These are phyloP conservation scores for Aspergillus sp. DNA, from an alignment of 2,329 filamentous ascomycete species.

Conservation along the genomic window DNA sequence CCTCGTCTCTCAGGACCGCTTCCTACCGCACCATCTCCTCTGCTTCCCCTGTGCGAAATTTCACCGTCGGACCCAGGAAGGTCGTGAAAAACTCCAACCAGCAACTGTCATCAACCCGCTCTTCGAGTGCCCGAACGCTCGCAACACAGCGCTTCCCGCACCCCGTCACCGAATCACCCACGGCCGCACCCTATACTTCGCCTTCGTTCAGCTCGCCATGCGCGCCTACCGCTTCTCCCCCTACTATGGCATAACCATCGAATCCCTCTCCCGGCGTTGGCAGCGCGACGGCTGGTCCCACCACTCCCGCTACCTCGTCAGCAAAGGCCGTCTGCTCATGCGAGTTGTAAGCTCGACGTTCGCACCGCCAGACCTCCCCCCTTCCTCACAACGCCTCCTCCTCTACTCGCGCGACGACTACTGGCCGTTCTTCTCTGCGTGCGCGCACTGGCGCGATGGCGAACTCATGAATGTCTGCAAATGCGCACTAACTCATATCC, in stretches of 20 bases:
- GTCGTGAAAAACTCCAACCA: conserved; percentile 48
- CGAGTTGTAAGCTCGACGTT: conserved; percentile 51
- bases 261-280: conserved; percentile 49
- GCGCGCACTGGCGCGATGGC: conserved; percentile 57
- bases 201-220: conserved; percentile 53
- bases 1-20: conserved; percentile 45
- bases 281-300: conserved; percentile 51
- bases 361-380: conserved; percentile 46
- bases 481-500: conserved; percentile 54
- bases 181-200: conserved; percentile 50
- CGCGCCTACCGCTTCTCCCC: conserved; percentile 44
- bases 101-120: conserved; percentile 51
- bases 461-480: conserved; percentile 55
- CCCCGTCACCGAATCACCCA: conserved; percentile 50
- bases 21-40: conserved; percentile 50
- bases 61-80: conserved; percentile 48
- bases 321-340: conserved; percentile 50
- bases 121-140: conserved; percentile 50
- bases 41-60: conserved; percentile 53
- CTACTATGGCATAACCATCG: conserved; percentile 42
- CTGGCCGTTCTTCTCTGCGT: conserved; percentile 56
- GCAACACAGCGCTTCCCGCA: conserved; percentile 41
- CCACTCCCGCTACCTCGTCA: conserved; percentile 48
- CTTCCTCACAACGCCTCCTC: conserved; percentile 48
- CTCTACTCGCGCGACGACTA: conserved; percentile 56